A percentile compares a stretch with the other conserved stretches of the same genome.
Conservation (phyloP, 2,329 filamentous ascomycete species). For the Talaromyces sp. region DNA sequence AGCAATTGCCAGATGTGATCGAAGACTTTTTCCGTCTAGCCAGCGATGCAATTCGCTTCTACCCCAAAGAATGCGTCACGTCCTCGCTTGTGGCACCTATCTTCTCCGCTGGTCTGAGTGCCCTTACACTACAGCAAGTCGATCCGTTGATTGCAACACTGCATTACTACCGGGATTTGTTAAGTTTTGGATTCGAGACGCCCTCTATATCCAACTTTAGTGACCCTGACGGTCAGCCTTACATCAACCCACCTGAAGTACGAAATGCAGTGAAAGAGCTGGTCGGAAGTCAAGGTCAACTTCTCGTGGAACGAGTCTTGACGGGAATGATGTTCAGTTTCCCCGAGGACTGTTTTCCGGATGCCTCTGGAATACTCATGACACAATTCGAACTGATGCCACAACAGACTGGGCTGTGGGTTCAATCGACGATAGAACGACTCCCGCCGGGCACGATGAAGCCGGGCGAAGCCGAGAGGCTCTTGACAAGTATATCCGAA, state of each 20-base stretch:
- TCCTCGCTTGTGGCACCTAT: slow-evolving; percentile 77
- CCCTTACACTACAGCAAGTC: slow-evolving; percentile 82
- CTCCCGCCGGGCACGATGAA: slow-evolving; percentile 79
- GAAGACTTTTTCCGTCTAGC: slow-evolving; percentile 95
- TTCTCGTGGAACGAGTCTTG: slow-evolving; percentile 80
- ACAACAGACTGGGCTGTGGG: slow-evolving; percentile 72
- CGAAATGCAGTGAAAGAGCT: slow-evolving; percentile 70
- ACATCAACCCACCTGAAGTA: slow-evolving; percentile 65
- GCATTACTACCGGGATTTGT: slow-evolving; percentile 86
- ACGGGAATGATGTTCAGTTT: slow-evolving; percentile 99
- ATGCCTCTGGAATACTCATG: slow-evolving; percentile 88
- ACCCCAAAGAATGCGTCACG: slow-evolving; percentile 75
- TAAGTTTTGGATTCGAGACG: slow-evolving; percentile 80
- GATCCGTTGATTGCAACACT: slow-evolving; percentile 87
- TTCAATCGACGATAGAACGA: slow-evolving; percentile 76
- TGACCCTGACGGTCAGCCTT: slow-evolving; percentile 57
- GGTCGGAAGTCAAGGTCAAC: slow-evolving; percentile 65
- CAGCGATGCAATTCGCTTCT: slow-evolving; percentile 88
- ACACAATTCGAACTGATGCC: slow-evolving; percentile 85
- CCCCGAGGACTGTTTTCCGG: slow-evolving; percentile 89
- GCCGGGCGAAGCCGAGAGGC: slow-evolving; percentile 71
- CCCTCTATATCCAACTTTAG: slow-evolving; percentile 54
- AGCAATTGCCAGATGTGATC: slow-evolving; percentile 79
- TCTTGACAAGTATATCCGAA: slow-evolving; percentile 77
- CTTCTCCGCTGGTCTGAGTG: slow-evolving; percentile 80